phyloP scores from a whole-genome alignment of 1,139 yeast species.

The Yamadazyma sp. region DNA sequence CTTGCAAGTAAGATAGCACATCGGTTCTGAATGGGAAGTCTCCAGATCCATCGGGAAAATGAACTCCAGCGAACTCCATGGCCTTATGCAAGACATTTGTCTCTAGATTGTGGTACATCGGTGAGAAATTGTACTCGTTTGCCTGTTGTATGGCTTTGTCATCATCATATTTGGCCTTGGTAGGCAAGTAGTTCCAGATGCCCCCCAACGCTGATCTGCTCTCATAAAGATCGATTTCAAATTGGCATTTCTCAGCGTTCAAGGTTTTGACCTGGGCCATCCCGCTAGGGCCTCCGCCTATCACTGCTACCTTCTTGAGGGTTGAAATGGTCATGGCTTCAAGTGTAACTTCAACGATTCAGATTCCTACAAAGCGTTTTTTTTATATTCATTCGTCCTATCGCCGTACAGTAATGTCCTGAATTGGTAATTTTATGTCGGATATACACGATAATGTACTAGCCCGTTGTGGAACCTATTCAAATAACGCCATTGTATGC shows the following conservation, averaged over 20 bases:
- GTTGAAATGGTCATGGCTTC: conserved; percentile 4
- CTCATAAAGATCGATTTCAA: conserved; percentile 43
- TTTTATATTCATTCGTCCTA: too few relatives aligned
- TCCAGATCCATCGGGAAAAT: conserved; percentile 29
- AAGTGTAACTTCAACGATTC: conserved; percentile 14
- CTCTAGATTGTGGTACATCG: conserved; percentile 48
- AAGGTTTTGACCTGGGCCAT: conserved; percentile 48
- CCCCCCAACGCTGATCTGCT: conserved; percentile 45
- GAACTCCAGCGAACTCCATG: conserved; percentile 41
- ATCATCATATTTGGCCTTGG: conserved; percentile 17
- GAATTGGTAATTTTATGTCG: too few relatives aligned
- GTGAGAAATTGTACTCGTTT: conserved; percentile 25
- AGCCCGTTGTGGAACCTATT: too few relatives aligned
- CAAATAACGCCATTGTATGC: too few relatives aligned
- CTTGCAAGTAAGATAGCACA: conserved; percentile 36
- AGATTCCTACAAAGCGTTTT: too few relatives aligned
- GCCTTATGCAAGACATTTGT: conserved; percentile 42
- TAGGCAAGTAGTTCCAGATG: conserved; percentile 42
- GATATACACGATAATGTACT: too few relatives aligned
- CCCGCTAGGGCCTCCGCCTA: conserved; percentile 57
- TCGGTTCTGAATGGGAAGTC: conserved; percentile 37
- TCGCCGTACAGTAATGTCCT: too few relatives aligned
- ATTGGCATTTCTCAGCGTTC: conserved; percentile 34
- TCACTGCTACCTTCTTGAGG: conserved; percentile 36
- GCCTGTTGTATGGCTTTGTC: conserved; percentile 36